Evolutionary conservation across 371 early-diverging fungal species (phyloP), one percentile per base, ranked within the genome.

Genomic region (Mortierella sp.): DNA sequence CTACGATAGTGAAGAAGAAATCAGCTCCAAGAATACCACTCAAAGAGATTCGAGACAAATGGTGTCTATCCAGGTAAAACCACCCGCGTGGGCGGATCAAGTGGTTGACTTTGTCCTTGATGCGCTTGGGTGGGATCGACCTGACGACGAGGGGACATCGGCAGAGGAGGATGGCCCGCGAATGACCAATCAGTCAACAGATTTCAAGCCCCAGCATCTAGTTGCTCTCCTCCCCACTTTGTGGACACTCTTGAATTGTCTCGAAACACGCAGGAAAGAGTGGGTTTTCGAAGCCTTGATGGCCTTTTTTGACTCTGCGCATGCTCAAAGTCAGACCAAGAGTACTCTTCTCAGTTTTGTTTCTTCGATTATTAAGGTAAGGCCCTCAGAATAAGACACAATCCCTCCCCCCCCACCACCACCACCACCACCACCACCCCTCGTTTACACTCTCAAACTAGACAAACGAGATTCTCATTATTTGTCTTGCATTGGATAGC

Each of bases 191-290:
- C 43, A 63, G 14, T 74, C 76, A 4, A 66, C 74, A 0, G 82
- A 82, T 25, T 88, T 90, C 60, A 84, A 81, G 37, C 62, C 85
- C 11, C 85, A 87, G 48, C 83, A 89, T 68, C 63, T 91, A 25
- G 62, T 75, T 1, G 81, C 87, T 0, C 57, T 91, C 0, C 61
- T 89, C 25, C 89, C 89, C 16, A 86, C 89, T 18, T 79, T 91
- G 16, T 87, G 89, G 89, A 85, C 87, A 1, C 79, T 91, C 26
- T 65, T 89, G 66, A 89, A 89, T 67, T 85, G 85, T 64, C 64
- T 89, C 30, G 82, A 81, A 9, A 60, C 83, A 3, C 75, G 81
- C 15, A 64, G 82, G 18, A 80, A 79, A 58, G 81, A 75, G 18
- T 64, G 64, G 44, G 68, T 88, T 19, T 82, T 88, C 50, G 83